phyloP scores from a whole-genome alignment of 1,284 basidiomycete genomes.

The Boletus smithii region DNA sequence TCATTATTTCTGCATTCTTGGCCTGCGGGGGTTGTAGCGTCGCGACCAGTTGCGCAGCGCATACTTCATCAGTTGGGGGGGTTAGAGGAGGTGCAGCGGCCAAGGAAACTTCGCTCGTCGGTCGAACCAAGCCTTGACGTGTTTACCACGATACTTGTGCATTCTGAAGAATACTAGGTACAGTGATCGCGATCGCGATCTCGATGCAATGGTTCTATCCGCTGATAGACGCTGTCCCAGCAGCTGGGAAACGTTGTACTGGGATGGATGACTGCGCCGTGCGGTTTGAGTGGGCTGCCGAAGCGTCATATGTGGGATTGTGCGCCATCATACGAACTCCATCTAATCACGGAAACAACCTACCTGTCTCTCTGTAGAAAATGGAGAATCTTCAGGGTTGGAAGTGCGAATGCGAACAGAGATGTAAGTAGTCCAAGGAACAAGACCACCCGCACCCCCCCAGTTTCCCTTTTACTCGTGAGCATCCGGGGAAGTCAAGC shows the following conservation, averaged over 20 bases:
- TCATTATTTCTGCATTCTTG: conserved; percentile 1
- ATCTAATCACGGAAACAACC: neutral
- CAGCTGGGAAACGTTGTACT: neutral
- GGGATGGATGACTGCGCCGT: neutral
- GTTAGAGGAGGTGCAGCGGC: neutral
- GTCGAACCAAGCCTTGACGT: neutral
- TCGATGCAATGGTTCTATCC: neutral
- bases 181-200: neutral
- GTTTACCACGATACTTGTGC: neutral
- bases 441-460: too few relatives aligned
- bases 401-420: neutral
- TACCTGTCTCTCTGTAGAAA: too few relatives aligned
- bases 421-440: too few relatives aligned
- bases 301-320: too few relatives aligned
- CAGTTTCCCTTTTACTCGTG: too few relatives aligned
- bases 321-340: neutral
- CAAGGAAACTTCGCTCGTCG: neutral
- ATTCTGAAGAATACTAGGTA: conserved; percentile 1
- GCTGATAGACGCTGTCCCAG: neutral
- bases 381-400: neutral
- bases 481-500: neutral
- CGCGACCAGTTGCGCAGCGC: neutral
- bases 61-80: neutral
- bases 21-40: conserved; percentile 9
- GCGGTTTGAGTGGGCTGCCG: too few relatives aligned